Evolutionary conservation across 2,329 filamentous ascomycete species (phyloP).

Genomic region (Pseudogymnoascus sp.): DNA sequence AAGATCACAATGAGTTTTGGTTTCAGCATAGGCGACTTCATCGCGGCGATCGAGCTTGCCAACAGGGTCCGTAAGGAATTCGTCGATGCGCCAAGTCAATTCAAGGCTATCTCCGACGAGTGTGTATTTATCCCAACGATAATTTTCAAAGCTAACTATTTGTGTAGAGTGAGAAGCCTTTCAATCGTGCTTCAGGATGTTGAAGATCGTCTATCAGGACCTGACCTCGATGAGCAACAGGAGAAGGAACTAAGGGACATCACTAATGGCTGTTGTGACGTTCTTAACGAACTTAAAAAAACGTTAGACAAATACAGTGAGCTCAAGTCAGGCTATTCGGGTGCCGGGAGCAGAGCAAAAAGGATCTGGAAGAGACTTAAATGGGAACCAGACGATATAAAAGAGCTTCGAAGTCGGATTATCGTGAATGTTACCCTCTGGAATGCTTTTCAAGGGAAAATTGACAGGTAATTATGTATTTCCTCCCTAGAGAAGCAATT

Average conservation of each 20-base stretch:
- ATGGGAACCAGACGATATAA: slow-evolving; percentile 10
- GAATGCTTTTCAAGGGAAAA: slow-evolving; percentile 5
- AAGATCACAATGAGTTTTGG: slow-evolving; percentile 19
- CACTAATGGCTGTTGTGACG: slow-evolving; percentile 12
- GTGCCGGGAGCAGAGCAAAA: slow-evolving; percentile 6
- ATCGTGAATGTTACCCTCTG: slow-evolving; percentile 9
- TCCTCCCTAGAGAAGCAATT: background rate
- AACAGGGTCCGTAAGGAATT: slow-evolving; percentile 18
- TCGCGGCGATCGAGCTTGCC: slow-evolving; percentile 16
- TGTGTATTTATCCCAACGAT: slow-evolving; percentile 5
- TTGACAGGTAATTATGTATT: slow-evolving; percentile 2
- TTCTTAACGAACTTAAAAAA: slow-evolving; percentile 12
- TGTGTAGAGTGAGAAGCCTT: slow-evolving; percentile 19
- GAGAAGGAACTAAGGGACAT: slow-evolving; percentile 17
- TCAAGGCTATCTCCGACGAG: slow-evolving; percentile 17
- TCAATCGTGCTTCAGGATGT: slow-evolving; percentile 22
- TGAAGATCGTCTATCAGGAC: slow-evolving; percentile 16
- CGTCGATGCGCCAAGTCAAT: slow-evolving; percentile 16
- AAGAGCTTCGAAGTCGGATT: slow-evolving; percentile 10
- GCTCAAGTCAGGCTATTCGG: slow-evolving; percentile 9
- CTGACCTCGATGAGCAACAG: slow-evolving; percentile 16
- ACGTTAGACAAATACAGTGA: slow-evolving; percentile 10
- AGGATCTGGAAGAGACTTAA: slow-evolving; percentile 21
- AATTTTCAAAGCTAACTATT: background rate
- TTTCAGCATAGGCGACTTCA: slow-evolving; percentile 19